Evolutionary conservation across 495 filamentous ascomycete genomes (phyloP).

Genomic region (Aspergillus avenaceus): DNA sequence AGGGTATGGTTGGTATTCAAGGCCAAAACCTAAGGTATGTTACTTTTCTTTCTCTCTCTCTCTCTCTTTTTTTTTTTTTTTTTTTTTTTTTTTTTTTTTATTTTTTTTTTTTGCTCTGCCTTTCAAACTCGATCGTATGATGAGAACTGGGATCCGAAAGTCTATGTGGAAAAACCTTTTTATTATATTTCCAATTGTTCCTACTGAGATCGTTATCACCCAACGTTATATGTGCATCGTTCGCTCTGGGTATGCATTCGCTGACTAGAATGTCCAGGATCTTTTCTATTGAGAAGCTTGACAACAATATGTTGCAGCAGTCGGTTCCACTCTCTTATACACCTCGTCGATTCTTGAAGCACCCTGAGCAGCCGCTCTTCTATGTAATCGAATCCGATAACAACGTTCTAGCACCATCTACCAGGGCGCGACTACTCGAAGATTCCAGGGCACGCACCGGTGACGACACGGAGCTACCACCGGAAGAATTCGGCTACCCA

Average conservation of each 20-base stretch:
- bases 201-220: slow-evolving; percentile 51
- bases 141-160: slow-evolving; percentile 55
- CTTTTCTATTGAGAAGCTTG: slow-evolving; percentile 82
- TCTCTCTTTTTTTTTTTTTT: slow-evolving; percentile 23
- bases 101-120: slow-evolving; percentile 13
- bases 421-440: slow-evolving; percentile 63
- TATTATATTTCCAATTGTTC: slow-evolving; percentile 66
- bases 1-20: slow-evolving; percentile 95
- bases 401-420: slow-evolving; percentile 75
- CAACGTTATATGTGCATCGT: neutral
- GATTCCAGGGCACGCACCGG: slow-evolving; percentile 64
- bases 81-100: slow-evolving; percentile 6
- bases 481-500: slow-evolving; percentile 88
- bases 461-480: slow-evolving; percentile 62
- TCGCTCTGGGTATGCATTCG: slow-evolving; percentile 2
- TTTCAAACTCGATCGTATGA: slow-evolving; percentile 67
- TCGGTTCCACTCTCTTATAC: slow-evolving; percentile 87
- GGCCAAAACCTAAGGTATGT: slow-evolving; percentile 83
- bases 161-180: slow-evolving; percentile 51
- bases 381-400: slow-evolving; percentile 94
- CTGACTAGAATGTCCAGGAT: slow-evolving; percentile 57
- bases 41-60: slow-evolving; percentile 4
- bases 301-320: slow-evolving; percentile 82
- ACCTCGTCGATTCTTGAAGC: slow-evolving; percentile 78
- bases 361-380: slow-evolving; percentile 83